Conservation (phyloP, 441 rosid genomes). For the Bruguiera hainesii region DNA sequence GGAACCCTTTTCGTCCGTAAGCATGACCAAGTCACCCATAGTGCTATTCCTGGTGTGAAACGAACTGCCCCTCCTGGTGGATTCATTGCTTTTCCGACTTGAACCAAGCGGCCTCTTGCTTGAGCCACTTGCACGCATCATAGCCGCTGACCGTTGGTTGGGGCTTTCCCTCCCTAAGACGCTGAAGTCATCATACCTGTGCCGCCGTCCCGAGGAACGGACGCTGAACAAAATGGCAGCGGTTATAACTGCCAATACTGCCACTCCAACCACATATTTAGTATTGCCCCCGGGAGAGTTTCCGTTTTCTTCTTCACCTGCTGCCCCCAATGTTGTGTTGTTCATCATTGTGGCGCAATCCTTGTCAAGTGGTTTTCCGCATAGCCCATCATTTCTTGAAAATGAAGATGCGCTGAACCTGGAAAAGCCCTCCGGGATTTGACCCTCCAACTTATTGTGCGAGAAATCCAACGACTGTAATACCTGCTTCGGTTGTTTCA, state of each 20-base stretch:
- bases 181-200: conserved; percentile 39
- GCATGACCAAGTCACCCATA: conserved; percentile 57
- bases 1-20: conserved; percentile 60
- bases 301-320: too few relatives aligned
- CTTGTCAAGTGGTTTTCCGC: conserved; percentile 45
- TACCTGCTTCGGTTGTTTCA: conserved; percentile 22
- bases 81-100: conserved; percentile 26
- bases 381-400: conserved; percentile 44
- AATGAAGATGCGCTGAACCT: conserved; percentile 37
- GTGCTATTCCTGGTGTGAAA: conserved; percentile 25
- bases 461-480: conserved; percentile 50
- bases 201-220: conserved; percentile 17
- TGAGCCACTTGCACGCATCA: conserved; percentile 10
- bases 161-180: conserved; percentile 42
- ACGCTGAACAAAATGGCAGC: conserved; percentile 26
- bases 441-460: conserved; percentile 58
- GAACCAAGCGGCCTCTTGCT: conserved; percentile 13
- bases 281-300: not conserved
- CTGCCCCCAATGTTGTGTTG: not conserved
- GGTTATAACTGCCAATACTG: conserved; percentile 21
- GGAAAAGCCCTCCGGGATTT: conserved; percentile 47
- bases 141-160: conserved; percentile 15
- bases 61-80: conserved; percentile 17
- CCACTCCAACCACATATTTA: conserved; percentile 21
- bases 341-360: conserved; percentile 27